phyloP scores from a whole-genome alignment of 176 grass and related monocot genomes.

The Eragrostis nindensis region DNA sequence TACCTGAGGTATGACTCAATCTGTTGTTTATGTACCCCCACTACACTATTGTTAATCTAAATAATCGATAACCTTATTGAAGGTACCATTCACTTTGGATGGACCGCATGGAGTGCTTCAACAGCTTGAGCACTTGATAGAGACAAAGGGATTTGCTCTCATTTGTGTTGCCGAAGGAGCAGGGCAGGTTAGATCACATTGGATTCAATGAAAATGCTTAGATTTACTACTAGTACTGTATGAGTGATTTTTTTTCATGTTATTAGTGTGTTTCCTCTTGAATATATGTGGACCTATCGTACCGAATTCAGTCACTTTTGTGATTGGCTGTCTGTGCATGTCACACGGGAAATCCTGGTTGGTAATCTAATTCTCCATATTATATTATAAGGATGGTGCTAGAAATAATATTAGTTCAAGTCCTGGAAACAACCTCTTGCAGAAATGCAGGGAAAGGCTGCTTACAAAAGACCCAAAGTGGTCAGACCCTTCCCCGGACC shows the following conservation, averaged over 20 bases:
- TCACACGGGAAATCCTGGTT: neutral
- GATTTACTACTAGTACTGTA: neutral
- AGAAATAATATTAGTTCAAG: neutral
- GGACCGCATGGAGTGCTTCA: conserved; percentile 74
- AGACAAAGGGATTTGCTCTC: conserved; percentile 88
- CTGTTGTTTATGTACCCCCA: conserved; percentile 16
- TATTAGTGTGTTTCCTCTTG: neutral
- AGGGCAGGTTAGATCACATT: conserved; percentile 72
- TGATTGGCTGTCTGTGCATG: neutral
- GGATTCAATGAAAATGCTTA: conserved; percentile 17
- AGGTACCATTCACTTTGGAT: conserved; percentile 87
- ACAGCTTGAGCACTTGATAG: conserved; percentile 86
- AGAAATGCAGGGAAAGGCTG: too few relatives aligned
- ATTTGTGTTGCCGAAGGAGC: conserved; percentile 96
- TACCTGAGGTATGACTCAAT: conserved; percentile 82
- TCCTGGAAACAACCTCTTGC: too few relatives aligned
- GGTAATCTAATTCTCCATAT: neutral
- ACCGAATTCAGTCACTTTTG: neutral
- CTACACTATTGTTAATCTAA: conserved; percentile 34
- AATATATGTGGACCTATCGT: neutral
- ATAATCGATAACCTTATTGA: conserved; percentile 35
- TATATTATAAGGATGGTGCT: conserved; percentile 17
- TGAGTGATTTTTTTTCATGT: neutral
- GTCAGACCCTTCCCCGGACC: too few relatives aligned
- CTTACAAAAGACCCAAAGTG: too few relatives aligned